Percentiles rank a stretch among this genome's conserved stretches.
These are phyloP conservation scores for Austropuccinia psidii DNA, from an alignment of 1,284 basidiomycete species.

Conservation along the genomic window DNA sequence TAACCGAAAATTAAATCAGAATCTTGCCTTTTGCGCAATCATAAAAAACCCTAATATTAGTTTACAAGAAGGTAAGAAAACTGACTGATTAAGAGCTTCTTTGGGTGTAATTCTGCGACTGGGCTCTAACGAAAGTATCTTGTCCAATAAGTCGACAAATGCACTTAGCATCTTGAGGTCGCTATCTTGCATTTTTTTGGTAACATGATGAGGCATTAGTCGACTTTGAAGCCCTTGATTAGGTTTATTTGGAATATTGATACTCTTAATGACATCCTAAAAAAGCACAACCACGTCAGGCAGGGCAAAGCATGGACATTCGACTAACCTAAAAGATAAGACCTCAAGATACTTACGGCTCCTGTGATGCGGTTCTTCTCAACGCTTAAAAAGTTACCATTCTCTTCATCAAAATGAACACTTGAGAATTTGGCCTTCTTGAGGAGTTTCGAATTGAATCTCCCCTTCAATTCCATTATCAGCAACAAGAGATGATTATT, in stretches of 20 bases:
- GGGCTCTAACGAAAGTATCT: constrained; percentile 84
- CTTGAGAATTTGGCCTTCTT: constrained; percentile 87
- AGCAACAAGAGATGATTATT: constrained; percentile 89
- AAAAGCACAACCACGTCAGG: not conserved
- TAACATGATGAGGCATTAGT: constrained; percentile 67
- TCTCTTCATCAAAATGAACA: constrained; percentile 79
- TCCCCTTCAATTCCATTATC: constrained; percentile 85
- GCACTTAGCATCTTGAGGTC: constrained; percentile 72
- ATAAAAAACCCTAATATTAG: not conserved
- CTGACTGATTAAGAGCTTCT: constrained; percentile 68
- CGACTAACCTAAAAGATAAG: not conserved
- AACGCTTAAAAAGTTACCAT: constrained; percentile 65
- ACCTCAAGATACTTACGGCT: constrained; percentile 56
- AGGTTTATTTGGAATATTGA: constrained; percentile 71
- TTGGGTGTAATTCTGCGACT: constrained; percentile 72
- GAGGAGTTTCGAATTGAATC: constrained; percentile 86
- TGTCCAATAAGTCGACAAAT: constrained; percentile 86
- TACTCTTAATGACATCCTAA: constrained; percentile 70
- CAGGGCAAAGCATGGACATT: not conserved
- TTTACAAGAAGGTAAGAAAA: not conserved
- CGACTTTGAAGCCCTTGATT: constrained; percentile 69
- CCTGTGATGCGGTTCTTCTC: constrained; percentile 77
- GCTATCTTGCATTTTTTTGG: constrained; percentile 69
- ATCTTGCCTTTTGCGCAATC: not conserved
- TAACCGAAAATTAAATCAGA: not conserved